phyloP scores from a whole-genome alignment of 768 basidiomycete species.

The Lentinula detonsa region DNA sequence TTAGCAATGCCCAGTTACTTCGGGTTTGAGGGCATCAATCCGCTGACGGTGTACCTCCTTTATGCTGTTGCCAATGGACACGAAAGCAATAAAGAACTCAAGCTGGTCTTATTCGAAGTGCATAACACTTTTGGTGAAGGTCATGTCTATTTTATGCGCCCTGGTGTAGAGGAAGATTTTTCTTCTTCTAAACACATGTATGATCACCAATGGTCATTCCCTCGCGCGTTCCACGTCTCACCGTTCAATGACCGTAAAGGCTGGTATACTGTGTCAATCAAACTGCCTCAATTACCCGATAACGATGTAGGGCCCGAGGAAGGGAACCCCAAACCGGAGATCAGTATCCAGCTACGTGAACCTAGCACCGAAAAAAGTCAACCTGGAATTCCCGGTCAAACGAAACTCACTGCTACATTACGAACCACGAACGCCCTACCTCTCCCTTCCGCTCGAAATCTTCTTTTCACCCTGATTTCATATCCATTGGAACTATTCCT shows the following conservation, averaged over 20 bases:
- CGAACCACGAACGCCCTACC: slow-evolving; percentile 29
- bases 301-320: slow-evolving; percentile 8
- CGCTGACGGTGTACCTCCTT: slow-evolving; percentile 62
- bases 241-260: slow-evolving; percentile 71
- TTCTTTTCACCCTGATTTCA: slow-evolving; percentile 31
- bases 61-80: slow-evolving; percentile 27
- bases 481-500: slow-evolving; percentile 50
- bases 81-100: not conserved
- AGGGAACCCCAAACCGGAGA: slow-evolving; percentile 21
- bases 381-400: slow-evolving; percentile 15
- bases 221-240: slow-evolving; percentile 67
- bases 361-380: not conserved
- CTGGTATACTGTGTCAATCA: slow-evolving; percentile 54
- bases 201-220: slow-evolving; percentile 61
- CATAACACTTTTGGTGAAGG: slow-evolving; percentile 75
- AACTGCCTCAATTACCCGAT: slow-evolving; percentile 34
- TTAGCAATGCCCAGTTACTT: slow-evolving; percentile 68
- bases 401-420: slow-evolving; percentile 52
- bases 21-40: slow-evolving; percentile 68
- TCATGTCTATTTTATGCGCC: slow-evolving; percentile 42
- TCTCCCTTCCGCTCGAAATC: slow-evolving; percentile 22
- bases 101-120: slow-evolving; percentile 17
- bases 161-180: slow-evolving; percentile 38
- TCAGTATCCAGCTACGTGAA: slow-evolving; percentile 35
- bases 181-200: slow-evolving; percentile 26